Evolutionary conservation across 805 yeast genomes (phyloP), one percentile per base, ranked within the genome.

Genomic region (Candida takata): DNA sequence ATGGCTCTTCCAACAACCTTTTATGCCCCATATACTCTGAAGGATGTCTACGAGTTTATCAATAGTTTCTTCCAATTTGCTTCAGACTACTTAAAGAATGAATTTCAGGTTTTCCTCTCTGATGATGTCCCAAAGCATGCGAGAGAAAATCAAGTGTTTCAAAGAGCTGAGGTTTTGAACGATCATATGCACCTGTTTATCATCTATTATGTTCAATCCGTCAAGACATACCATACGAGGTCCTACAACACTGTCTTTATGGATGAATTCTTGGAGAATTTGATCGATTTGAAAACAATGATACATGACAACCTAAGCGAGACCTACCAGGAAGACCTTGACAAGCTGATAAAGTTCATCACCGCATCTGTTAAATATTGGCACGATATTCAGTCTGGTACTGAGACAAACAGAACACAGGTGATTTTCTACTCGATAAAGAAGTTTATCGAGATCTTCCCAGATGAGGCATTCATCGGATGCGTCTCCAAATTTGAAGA

Each of bases 151-250:
- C 18, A 25, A 4, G 15, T 39, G 11, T 49, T 43, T 28, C 32
- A 50, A 36, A 37, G 50, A 25, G 51, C 55, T 3, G 35, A 35
- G 11, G 11, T 45, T 4, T 43, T 49, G 21, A 45, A 50, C 31
- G 38, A 40, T 16, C 45, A 43, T 23, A 41, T 52, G 32, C 43
- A 41, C 24, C 36, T 47, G 6, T 51, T 51, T 29, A 45, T 52
- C 27, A 37, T 39, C 21, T 48, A 51, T 29, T 52, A 42, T 35
- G 48, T 50, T 15, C 64, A 61, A 38, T 55, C 58, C 40, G 52
- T 58, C 33, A 56, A 55, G 36, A 37, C 57, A 10, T 53, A 58
- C 31, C 57, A 59, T 34, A 49, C 56, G 6, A 55, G 58, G 8
- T 49, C 62, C 4, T 61, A 61, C 41, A 45, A 47, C 20, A 35